These are phyloP conservation scores for Daucus carota DNA, from an alignment of 129 eudicot species.

Conservation along the genomic window DH1_v3.0 NC_030385.2:43307001-43307500, in stretches of 20 bases:
- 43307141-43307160: constrained; percentile 64
- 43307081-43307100: constrained; percentile 20
- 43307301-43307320: not conserved
- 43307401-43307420: too few species aligned
- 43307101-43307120: constrained; percentile 54
- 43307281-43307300: not conserved
- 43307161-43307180: constrained; percentile 20
- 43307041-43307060: not conserved
- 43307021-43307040: constrained; percentile 48
- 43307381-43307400: not conserved
- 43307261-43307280: not conserved
- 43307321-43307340: not conserved
- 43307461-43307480: too few species aligned
- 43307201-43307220: not conserved
- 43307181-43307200: constrained; percentile 35
- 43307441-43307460: too few species aligned
- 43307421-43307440: too few species aligned
- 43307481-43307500: too few species aligned
- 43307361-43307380: not conserved
- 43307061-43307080: constrained; percentile 9
- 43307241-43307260: not conserved
- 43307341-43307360: too few species aligned
- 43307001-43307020: constrained; percentile 39
- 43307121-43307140: constrained; percentile 55
- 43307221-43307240: not conserved